phyloP scores from a whole-genome alignment of 129 eudicot genomes.

The Centaurea solstitialis region DNA sequence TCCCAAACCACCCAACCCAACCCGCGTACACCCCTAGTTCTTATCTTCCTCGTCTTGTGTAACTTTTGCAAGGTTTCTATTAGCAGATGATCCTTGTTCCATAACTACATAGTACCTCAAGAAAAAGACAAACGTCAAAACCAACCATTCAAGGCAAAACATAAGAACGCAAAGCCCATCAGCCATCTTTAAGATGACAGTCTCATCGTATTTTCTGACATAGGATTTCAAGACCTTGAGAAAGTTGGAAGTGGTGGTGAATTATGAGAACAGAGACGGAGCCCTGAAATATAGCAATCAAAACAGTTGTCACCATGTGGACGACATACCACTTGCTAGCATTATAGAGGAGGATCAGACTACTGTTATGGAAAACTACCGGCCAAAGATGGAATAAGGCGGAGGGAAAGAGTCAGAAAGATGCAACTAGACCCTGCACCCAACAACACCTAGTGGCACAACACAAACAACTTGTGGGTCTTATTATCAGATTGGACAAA shows the following conservation, averaged over 20 bases:
- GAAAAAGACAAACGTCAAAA: slow-evolving; percentile 62
- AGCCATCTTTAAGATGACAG: slow-evolving; percentile 55
- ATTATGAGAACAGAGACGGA: slow-evolving; percentile 71
- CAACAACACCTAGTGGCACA: slow-evolving; percentile 57
- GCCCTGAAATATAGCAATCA: slow-evolving; percentile 81
- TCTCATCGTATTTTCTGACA: slow-evolving; percentile 72
- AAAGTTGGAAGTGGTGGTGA: slow-evolving; percentile 65
- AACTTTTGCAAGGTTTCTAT: slow-evolving; percentile 35
- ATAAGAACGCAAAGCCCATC: slow-evolving; percentile 71
- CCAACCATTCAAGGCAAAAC: slow-evolving; percentile 76
- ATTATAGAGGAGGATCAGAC: slow-evolving; percentile 73
- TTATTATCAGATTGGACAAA: too few species aligned
- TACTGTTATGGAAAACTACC: slow-evolving; percentile 55
- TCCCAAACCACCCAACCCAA: too few species aligned
- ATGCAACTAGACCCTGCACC: slow-evolving; percentile 84
- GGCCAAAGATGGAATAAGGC: slow-evolving; percentile 53
- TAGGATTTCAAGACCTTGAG: slow-evolving; percentile 62
- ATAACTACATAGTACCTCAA: slow-evolving; percentile 67
- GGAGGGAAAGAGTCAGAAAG: slow-evolving; percentile 82
- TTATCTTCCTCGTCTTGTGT: slow-evolving; percentile 39
- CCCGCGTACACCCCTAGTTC: too few species aligned
- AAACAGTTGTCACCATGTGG: slow-evolving; percentile 68
- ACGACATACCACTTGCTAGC: slow-evolving; percentile 60
- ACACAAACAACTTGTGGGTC: slow-evolving; percentile 60
- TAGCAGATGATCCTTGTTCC: slow-evolving; percentile 29